Evolutionary conservation across 1,139 yeast genomes (phyloP).

Genomic region (Eremothecium coryli): DNA sequence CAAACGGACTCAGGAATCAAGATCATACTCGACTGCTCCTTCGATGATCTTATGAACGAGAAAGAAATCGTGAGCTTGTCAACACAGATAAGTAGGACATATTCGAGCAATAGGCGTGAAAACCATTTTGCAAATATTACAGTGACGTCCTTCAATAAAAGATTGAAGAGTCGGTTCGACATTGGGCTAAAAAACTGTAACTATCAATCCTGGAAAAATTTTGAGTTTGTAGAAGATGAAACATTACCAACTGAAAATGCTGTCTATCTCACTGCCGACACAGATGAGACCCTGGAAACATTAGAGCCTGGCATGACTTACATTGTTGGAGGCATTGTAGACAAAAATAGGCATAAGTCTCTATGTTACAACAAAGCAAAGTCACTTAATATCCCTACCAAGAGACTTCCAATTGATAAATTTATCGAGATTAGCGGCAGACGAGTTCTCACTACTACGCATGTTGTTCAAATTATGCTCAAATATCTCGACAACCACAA

Average conservation of each 20-base stretch:
- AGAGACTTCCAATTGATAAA: slow-evolving; percentile 79
- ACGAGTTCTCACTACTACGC: slow-evolving; percentile 85
- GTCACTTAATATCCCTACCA: slow-evolving; percentile 59
- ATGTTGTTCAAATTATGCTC: slow-evolving; percentile 78
- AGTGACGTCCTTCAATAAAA: slow-evolving; percentile 59
- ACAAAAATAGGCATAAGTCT: slow-evolving; percentile 81
- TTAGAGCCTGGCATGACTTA: slow-evolving; percentile 66
- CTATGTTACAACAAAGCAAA: slow-evolving; percentile 79
- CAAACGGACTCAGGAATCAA: slow-evolving; percentile 42
- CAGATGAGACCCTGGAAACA: slow-evolving; percentile 54
- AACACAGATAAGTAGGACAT: slow-evolving; percentile 72
- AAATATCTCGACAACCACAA: slow-evolving; percentile 70
- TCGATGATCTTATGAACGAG: slow-evolving; percentile 80
- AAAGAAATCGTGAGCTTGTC: slow-evolving; percentile 71
- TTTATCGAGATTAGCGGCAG: slow-evolving; percentile 77
- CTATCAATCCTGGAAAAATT: slow-evolving; percentile 58
- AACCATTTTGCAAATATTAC: slow-evolving; percentile 49
- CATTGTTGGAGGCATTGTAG: slow-evolving; percentile 92
- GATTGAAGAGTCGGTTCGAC: slow-evolving; percentile 61
- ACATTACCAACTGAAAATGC: slow-evolving; percentile 33
- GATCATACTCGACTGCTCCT: slow-evolving; percentile 75
- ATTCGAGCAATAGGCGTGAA: slow-evolving; percentile 65
- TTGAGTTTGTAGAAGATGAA: slow-evolving; percentile 44
- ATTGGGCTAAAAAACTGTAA: slow-evolving; percentile 44
- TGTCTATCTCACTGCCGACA: slow-evolving; percentile 80